Percentiles rank a stretch among this genome's conserved stretches.
phyloP scores from a whole-genome alignment of 257 asterid genomes.

The Datura wrightii region DNA sequence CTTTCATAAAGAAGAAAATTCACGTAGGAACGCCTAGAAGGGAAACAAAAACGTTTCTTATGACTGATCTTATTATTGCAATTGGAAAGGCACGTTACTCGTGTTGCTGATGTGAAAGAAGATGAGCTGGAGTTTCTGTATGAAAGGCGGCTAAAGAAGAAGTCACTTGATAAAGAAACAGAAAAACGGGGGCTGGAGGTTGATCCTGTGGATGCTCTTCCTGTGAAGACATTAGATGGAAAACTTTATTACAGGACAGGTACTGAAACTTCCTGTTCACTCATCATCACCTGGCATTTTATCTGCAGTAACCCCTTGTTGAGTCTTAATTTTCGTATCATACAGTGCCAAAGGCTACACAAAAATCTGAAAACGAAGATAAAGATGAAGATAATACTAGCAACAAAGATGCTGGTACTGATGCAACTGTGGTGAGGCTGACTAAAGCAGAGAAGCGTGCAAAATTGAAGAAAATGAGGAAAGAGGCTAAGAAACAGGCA shows the following conservation, averaged over 20 bases:
- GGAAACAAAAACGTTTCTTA: neutral
- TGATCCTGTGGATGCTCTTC: conserved; percentile 93
- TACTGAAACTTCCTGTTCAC: conserved; percentile 28
- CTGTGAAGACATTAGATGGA: conserved; percentile 79
- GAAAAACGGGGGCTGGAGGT: conserved; percentile 63
- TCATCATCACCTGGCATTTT: neutral
- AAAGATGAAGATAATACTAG: conserved; percentile 48
- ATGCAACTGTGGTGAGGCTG: conserved; percentile 51
- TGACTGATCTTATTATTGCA: neutral
- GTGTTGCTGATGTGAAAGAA: conserved; percentile 89
- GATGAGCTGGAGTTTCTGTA: conserved; percentile 73
- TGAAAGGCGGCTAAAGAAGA: conserved; percentile 67
- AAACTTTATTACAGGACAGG: conserved; percentile 70
- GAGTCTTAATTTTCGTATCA: conserved; percentile 25
- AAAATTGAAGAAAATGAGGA: conserved; percentile 72
- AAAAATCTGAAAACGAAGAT: conserved; percentile 52
- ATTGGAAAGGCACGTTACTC: conserved; percentile 53
- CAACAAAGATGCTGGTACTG: conserved; percentile 40
- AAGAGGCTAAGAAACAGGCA: conserved; percentile 82
- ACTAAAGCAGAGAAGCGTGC: conserved; percentile 82
- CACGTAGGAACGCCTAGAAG: conserved; percentile 24
- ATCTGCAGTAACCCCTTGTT: neutral
- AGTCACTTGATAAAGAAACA: conserved; percentile 54
- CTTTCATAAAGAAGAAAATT: neutral
- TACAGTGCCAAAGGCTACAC: conserved; percentile 56